phyloP scores from a whole-genome alignment of 129 eudicot genomes.

The Flaveria bidentis region DNA sequence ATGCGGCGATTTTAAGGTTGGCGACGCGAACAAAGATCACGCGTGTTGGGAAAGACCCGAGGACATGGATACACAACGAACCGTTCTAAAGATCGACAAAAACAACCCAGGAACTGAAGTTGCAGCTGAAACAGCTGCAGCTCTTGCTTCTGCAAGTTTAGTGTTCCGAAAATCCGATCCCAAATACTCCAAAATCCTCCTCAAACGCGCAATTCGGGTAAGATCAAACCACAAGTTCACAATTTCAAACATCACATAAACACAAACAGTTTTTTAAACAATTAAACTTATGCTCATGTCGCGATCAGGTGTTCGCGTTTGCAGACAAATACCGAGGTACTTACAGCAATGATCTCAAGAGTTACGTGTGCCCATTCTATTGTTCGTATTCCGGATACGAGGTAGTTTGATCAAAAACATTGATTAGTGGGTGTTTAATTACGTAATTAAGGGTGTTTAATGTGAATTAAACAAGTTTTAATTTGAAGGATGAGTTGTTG shows the following conservation, averaged over 20 bases:
- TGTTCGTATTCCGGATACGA: conserved; percentile 60
- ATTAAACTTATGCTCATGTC: not conserved
- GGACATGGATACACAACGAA: conserved; percentile 71
- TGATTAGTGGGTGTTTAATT: not conserved
- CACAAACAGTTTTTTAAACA: no score
- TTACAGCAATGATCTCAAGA: conserved; percentile 50
- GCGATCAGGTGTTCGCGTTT: conserved; percentile 50
- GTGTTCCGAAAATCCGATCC: conserved; percentile 43
- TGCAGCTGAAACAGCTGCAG: conserved; percentile 79
- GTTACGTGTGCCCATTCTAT: conserved; percentile 63
- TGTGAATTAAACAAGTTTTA: not conserved
- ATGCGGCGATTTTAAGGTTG: conserved; percentile 34
- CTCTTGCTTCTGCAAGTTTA: conserved; percentile 65
- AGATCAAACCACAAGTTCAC: not conserved
- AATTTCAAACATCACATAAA: not conserved
- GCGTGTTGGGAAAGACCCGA: conserved; percentile 74
- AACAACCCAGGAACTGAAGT: conserved; percentile 65
- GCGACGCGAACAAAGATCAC: conserved; percentile 61
- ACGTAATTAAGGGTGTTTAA: not conserved
- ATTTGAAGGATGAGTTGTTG: conserved; percentile 56
- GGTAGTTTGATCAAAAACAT: conserved; percentile 29
- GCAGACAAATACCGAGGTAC: conserved; percentile 56
- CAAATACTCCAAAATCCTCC: conserved; percentile 46
- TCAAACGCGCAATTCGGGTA: conserved; percentile 51
- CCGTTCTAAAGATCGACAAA: conserved; percentile 40